Conservation (phyloP, 2,329 filamentous ascomycete species). For the Neurospora crassa region DNA sequence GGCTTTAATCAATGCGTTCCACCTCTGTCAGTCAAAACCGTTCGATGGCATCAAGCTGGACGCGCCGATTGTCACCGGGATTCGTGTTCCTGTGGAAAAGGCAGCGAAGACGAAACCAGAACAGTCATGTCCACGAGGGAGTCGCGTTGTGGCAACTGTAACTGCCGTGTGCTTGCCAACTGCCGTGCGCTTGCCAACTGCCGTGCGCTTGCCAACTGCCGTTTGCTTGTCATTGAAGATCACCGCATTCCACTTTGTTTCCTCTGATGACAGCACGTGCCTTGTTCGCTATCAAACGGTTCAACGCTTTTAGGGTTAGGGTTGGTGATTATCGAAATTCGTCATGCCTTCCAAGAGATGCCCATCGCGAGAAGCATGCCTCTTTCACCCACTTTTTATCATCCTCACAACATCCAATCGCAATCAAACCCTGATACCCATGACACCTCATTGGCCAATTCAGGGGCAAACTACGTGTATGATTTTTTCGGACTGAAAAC, state of each 20-base stretch:
- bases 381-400: neutral
- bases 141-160: neutral
- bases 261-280: slow-evolving; percentile 10
- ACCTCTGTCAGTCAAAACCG: neutral
- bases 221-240: neutral
- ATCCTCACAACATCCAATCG: neutral
- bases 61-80: neutral
- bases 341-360: neutral
- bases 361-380: neutral
- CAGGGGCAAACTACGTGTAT: neutral
- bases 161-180: neutral
- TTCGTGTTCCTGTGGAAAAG: slow-evolving; percentile 5
- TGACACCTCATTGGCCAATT: neutral
- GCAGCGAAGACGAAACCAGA: neutral
- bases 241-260: neutral
- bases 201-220: neutral
- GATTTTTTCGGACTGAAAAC: neutral
- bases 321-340: neutral
- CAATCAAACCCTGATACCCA: neutral
- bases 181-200: no score
- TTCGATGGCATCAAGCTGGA: neutral
- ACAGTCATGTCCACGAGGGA: neutral
- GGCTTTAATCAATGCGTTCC: neutral
- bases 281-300: neutral
- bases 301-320: neutral